Evolutionary conservation across 345 rosid species (phyloP).

Genomic region (Lumnitzera littorea): DNA sequence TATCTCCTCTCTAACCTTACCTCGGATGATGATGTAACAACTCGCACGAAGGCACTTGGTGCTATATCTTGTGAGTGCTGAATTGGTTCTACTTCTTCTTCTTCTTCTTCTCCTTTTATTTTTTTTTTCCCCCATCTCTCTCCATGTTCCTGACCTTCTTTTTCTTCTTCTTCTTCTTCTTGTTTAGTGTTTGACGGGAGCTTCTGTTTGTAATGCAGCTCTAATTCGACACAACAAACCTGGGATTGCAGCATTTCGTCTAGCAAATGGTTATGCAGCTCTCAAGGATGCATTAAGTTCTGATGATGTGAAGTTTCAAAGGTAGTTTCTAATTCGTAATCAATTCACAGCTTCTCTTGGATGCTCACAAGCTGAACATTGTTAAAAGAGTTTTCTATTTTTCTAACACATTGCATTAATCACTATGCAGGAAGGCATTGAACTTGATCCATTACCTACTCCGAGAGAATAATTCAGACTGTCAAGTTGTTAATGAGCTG

Average conservation of each 20-base stretch:
- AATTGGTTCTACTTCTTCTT: not conserved
- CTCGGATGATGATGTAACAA: slow-evolving; percentile 56
- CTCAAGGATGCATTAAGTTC: slow-evolving; percentile 74
- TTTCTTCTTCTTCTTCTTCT: not conserved
- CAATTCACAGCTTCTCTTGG: not conserved
- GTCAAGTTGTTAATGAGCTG: slow-evolving; percentile 47
- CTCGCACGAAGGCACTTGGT: slow-evolving; percentile 74
- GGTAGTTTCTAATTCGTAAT: slow-evolving; percentile 26
- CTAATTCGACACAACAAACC: slow-evolving; percentile 77
- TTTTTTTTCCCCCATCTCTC: too few species aligned
- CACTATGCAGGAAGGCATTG: slow-evolving; percentile 71
- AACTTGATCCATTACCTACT: slow-evolving; percentile 81
- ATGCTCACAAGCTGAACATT: not conserved
- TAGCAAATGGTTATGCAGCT: slow-evolving; percentile 82
- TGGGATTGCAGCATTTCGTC: slow-evolving; percentile 71
- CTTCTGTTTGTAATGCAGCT: slow-evolving; percentile 34
- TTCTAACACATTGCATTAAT: not conserved
- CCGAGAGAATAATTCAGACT: slow-evolving; percentile 67
- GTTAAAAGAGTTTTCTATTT: not conserved
- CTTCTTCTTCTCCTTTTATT: not conserved
- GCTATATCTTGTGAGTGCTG: slow-evolving; percentile 84
- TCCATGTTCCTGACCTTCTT: not conserved
- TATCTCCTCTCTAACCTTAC: slow-evolving; percentile 60
- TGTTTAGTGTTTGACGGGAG: not conserved
- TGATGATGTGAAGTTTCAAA: slow-evolving; percentile 65